Base-by-base conservation (phyloP, 2,329 filamentous ascomycete species). In the Penicillium sp. region DNA sequence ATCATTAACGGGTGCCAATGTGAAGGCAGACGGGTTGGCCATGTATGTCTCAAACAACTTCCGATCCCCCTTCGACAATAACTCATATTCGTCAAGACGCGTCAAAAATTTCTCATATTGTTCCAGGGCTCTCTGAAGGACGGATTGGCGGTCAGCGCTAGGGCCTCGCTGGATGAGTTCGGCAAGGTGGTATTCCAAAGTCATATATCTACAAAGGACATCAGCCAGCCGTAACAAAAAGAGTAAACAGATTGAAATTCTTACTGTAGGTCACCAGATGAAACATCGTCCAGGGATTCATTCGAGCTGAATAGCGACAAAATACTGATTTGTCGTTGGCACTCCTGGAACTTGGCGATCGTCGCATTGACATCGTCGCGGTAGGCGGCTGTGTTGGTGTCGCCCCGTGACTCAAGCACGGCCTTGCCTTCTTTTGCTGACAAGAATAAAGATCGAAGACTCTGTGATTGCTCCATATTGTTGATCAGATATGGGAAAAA, bases 261-360 rank as follows among this genome's bases (percentile, higher is more conserved):
- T 2, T 79, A 96, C 77, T 91, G 91, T 31, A 99, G 78, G 68
- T 96, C 88, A n/a, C 84, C 82, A 1, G 93, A 96, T 14, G 90
- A 81, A 31, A 97, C 79, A 76, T 99, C 95, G 60, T 99, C 95
- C 39, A 93, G 76, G 1, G 85, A 84, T 75, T 99, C 95, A 75
- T 99, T 99, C 35, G 87, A 82, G 65, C 91, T 96, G 82, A 98
- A 98, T 52, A 99, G 80, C 0, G 90, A 88, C 26, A 95, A 80
- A 58, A 86, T 82, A 63, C 85, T 80, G 62, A 90, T 85, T 55
- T 90, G 84, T 57, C 84, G 79, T 57, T 89, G 80, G 73, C 90
- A 93, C 72, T 89, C 81, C 68, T 89, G 81, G 76, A 96, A 93
- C 52, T 86, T 83, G 61, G 83, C 76, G 65, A 96, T 85, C 41